Base-by-base conservation (phyloP, 2,329 filamentous ascomycete genomes). In the Cylindrodendrum hubeiense region DNA sequence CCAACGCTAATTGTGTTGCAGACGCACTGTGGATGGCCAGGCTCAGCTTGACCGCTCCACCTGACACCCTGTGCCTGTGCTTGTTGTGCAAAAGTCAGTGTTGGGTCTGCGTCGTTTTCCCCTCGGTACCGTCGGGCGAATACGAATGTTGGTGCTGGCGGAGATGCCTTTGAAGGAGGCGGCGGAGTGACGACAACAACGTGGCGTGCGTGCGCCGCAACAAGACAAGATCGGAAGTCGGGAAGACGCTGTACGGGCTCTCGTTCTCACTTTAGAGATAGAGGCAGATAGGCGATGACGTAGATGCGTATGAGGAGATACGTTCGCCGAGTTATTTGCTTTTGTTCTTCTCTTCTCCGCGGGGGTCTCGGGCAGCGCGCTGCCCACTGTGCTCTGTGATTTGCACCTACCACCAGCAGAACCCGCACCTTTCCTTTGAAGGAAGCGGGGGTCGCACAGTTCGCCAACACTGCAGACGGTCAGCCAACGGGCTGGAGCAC, bases 251-350 rank as follows among this genome's bases (percentile, higher is more conserved):
- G 13, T 4, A 39, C 37, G 37, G 17, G 8, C 15, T 19, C 8
- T 39, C 15, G 37, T 17, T 39, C 15, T 17, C 17, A 2, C 37
- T 17, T 8, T 30, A 39, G 15, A 39, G 37, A 39, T 8, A 39
- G 37, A 39, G 9, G 17, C 37, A 17, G 19, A 24, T 60, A 9
- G 39, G 15, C 22, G 39, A 58, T 63, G 60, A 63, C 60, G 60
- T 63, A 58, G 30, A 37, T 24, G 30, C 21, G 5, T 22, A 21
- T 9, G 22, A 33, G 24, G n/a, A 33, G n/a, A 17, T 4, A 30
- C 9, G 41, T 33, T 28, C 22, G 13, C 13, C 19, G 28, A 30
- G 49, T 34, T 46, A 39, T 24, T 47, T 60, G 57, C 57, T 52
- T 60, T 60, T 52, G 47, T 19, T n/a, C 15, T 39, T 39, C 37